Evolutionary conservation across 331 rosid species (phyloP).

Genomic region (Erythrophleum ivorense): DNA sequence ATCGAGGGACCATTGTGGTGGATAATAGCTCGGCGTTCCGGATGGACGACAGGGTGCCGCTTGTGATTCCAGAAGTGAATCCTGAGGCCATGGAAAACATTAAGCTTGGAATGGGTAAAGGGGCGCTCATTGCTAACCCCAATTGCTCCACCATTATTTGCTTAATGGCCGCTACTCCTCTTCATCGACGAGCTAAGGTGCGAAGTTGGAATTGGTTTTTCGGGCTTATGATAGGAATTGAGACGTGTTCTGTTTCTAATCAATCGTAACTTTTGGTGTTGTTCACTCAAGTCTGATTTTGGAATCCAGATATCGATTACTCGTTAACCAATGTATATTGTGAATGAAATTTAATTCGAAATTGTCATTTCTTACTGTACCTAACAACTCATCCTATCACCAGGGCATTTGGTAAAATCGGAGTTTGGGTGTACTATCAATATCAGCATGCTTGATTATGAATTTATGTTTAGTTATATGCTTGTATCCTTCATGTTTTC

Average conservation of each 20-base stretch:
- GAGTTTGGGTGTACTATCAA: background rate
- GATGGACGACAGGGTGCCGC: slow-evolving; percentile 85
- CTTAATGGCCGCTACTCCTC: slow-evolving; percentile 96
- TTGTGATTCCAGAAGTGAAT: slow-evolving; percentile 95
- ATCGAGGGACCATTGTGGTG: slow-evolving; percentile 79
- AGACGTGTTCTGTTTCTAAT: background rate
- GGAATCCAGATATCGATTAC: background rate
- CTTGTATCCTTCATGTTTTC: slow-evolving; percentile 3
- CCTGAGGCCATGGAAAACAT: slow-evolving; percentile 85
- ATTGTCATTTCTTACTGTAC: background rate
- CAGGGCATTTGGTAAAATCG: background rate
- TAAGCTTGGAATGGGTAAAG: slow-evolving; percentile 75
- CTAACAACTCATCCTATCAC: background rate
- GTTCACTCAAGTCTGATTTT: background rate
- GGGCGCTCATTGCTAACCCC: slow-evolving; percentile 92
- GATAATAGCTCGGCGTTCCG: slow-evolving; percentile 98
- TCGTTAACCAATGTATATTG: background rate
- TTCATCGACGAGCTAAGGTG: slow-evolving; percentile 90
- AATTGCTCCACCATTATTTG: slow-evolving; percentile 98
- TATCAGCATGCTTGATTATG: background rate
- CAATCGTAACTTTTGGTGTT: background rate
- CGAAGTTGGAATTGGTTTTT: background rate
- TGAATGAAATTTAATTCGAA: background rate
- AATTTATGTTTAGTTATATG: background rate
- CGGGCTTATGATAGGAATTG: background rate